Base-by-base conservation (phyloP, 2,329 filamentous ascomycete genomes). In the Exophiala alcalophila region DNA sequence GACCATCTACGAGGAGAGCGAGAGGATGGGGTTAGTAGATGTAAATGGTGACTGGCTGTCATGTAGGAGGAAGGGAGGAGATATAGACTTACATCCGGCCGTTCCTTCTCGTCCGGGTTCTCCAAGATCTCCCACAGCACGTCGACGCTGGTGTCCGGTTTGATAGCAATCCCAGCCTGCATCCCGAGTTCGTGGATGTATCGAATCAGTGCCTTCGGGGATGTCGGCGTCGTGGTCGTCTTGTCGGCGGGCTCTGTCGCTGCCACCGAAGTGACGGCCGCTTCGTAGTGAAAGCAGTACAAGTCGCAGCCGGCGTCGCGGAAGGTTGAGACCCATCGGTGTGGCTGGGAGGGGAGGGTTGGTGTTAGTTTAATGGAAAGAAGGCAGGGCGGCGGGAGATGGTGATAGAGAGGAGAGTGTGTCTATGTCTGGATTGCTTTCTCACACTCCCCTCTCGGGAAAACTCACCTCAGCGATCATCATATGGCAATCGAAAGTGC, bases 241-340 rank as follows among this genome's bases (percentile, higher is more conserved):
- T 70, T 76, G 42, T 75, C 77, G 57, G 84, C 80, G 33, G 91
- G 90, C 40, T 76, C 80, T 61, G 90, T 87, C 59, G 90, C 89
- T 24, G 86, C 88, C 29, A 85, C 86, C 36, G 87, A 94, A 55
- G 72, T 68, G 34, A 92, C 78, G 52, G 92, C 92, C 18, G 92
- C 92, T 71, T 98, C 92, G 69, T 97, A 97, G 74, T 98, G 92
- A 75, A 98, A 98, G 75, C 92, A 97, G 74, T 98, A 98, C n/a
- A 98, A 77, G 66, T 98, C 89, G 68, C 90, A 96, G 40, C 92
- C 92, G 47, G 89, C 92, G 39, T 85, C 82, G 65, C 92, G 81
- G 73, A 98, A 97, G 50, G 94, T 87, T 62, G 86, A 86, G 59
- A 96, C 90, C 92, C 92, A 98, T 76, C 89, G 90, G 75, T 97